Conservation (phyloP, 106 monocot genomes). For the Dactylorhiza incarnata region DNA sequence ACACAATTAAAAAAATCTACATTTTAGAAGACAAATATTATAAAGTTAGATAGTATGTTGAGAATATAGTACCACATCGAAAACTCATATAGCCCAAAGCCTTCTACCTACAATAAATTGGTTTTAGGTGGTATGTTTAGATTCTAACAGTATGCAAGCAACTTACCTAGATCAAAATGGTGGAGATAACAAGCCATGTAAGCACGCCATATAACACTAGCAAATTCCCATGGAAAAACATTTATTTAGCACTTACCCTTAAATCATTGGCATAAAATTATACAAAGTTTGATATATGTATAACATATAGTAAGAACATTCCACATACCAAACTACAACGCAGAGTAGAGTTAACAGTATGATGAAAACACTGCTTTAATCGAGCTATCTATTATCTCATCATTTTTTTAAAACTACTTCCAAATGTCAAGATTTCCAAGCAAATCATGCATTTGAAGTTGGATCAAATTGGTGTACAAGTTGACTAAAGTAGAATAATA, state of each 20-base stretch:
- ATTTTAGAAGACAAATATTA: no score
- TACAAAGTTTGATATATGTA: background rate
- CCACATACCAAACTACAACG: background rate
- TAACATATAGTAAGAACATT: background rate
- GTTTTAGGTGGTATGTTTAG: no score
- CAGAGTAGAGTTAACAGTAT: background rate
- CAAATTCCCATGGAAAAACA: background rate
- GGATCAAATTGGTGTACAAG: background rate
- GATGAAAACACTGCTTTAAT: background rate
- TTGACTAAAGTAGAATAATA: background rate
- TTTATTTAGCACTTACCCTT: background rate
- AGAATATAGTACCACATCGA: no score
- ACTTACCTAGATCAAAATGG: background rate
- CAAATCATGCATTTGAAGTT: background rate
- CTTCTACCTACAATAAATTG: no score
- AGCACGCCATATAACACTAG: background rate
- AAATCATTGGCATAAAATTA: background rate
- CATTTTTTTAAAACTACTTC: background rate
- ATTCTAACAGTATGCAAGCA: no score
- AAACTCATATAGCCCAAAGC: no score
- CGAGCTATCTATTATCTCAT: background rate
- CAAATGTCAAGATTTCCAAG: background rate
- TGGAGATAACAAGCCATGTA: background rate
- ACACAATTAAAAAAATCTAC: no score
- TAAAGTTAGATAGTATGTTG: no score